These are phyloP conservation scores for Aspergillus tamarii DNA, from an alignment of 2,329 filamentous ascomycete species.

Conservation along the genomic window DNA sequence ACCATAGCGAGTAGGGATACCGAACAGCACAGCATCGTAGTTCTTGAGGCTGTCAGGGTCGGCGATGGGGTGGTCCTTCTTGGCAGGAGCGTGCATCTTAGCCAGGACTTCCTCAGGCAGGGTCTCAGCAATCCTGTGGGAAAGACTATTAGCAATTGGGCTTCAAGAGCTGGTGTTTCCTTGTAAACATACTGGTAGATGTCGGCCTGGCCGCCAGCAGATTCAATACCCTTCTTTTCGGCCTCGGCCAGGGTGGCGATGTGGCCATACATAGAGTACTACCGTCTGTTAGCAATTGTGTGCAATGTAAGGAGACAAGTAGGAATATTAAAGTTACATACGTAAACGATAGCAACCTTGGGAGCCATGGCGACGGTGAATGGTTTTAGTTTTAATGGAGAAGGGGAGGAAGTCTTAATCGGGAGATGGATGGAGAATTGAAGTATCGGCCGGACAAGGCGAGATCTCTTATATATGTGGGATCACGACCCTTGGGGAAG, in stretches of 20 bases:
- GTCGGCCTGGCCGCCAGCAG: slow-evolving; percentile 79
- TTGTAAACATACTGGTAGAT: slow-evolving; percentile 70
- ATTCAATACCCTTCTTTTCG: slow-evolving; percentile 87
- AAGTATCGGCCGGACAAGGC: background rate
- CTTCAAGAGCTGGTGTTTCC: background rate
- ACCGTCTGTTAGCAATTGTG: slow-evolving; percentile 12
- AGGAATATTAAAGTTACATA: slow-evolving; percentile 51
- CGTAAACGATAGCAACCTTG: slow-evolving; percentile 88
- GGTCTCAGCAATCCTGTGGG: slow-evolving; percentile 76
- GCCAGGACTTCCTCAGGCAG: slow-evolving; percentile 77
- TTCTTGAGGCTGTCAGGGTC: slow-evolving; percentile 64
- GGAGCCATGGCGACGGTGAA: slow-evolving; percentile 70
- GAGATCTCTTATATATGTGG: background rate
- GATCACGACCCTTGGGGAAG: background rate
- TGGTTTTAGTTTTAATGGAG: background rate
- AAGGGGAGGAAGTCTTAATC: background rate
- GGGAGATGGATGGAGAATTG: background rate
- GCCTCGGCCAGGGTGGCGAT: slow-evolving; percentile 81
- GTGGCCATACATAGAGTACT: slow-evolving; percentile 97
- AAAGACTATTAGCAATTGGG: slow-evolving; percentile 14
- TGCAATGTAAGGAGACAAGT: background rate
- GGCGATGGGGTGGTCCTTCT: slow-evolving; percentile 68
- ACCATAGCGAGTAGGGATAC: slow-evolving; percentile 93
- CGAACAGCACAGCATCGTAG: slow-evolving; percentile 90
- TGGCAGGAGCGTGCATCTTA: slow-evolving; percentile 90